These are phyloP conservation scores for Globisporangium nagaii DNA, from an alignment of 352 stramenopile species.

Conservation along the genomic window DNA sequence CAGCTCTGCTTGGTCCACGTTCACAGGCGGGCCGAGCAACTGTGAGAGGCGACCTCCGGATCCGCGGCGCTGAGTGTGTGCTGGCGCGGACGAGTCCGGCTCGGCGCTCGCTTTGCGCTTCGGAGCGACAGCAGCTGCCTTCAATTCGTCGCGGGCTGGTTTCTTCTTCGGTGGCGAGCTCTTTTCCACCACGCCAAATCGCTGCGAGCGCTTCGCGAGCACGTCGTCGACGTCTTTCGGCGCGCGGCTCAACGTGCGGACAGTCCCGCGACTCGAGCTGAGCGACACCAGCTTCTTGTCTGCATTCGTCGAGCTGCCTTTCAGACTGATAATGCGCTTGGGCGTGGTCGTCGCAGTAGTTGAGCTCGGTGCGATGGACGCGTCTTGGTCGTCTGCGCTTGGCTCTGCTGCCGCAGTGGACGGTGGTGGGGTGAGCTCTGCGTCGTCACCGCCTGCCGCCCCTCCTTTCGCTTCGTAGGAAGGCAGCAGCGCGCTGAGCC, in stretches of 20 bases:
- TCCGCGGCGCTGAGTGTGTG: conserved; percentile 5
- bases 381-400: conserved; percentile 12
- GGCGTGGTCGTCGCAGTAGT: conserved; percentile 3
- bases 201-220: conserved; percentile 67
- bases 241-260: conserved; percentile 43
- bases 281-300: conserved; percentile 58
- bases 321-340: conserved; percentile 67
- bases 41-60: conserved; percentile 31
- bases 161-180: conserved; percentile 15
- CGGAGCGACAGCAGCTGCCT: conserved; percentile 13
- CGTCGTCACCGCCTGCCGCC: background rate
- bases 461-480: conserved; percentile 33
- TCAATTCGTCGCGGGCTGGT: conserved; percentile 12
- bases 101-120: conserved; percentile 17
- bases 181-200: conserved; percentile 59
- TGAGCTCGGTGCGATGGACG: conserved; percentile 1
- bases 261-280: conserved; percentile 32
- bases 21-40: conserved; percentile 64
- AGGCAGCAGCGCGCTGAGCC: conserved; percentile 53
- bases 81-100: conserved; percentile 4
- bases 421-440: conserved; percentile 1
- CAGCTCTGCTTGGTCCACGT: conserved; percentile 71
- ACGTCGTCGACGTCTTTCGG: conserved; percentile 42
- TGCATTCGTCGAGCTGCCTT: conserved; percentile 18
- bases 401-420: background rate